Base-by-base conservation (phyloP, 179 eudicot genomes). In the Amaranthus tricolor region DNA sequence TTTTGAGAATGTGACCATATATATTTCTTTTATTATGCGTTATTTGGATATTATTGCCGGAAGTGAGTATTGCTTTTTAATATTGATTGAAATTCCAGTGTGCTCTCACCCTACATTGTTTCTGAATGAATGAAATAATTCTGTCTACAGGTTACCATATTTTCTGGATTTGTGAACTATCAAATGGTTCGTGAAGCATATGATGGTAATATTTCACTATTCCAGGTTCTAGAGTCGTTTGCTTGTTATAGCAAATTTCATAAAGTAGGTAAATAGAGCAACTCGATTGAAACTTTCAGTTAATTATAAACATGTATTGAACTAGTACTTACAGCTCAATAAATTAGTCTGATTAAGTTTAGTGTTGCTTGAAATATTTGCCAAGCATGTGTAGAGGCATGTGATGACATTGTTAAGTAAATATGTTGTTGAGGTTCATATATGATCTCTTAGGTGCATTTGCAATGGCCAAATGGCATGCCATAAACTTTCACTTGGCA, bases 161-260 rank as follows among this genome's bases (percentile, higher is more conserved):
- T 95, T 82, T 96, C 98, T 53, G 99, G 99, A 74, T 96, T 96
- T 86, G 94, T 96, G 76, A 93, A 90, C 89, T 96, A 93, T 78
- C 97, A 93, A 80, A 93, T 96, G 98, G 99, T 96, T 81, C 93
- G 98, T 74, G 99, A 96, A 66, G 97, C 97, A 59, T 93, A 91
- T 78, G 98, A 95, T 78, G 99, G 99, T 93, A 89, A 83, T 13
- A 70, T 66, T 73, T 55, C 12, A 51, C 49, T 49, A 59, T 69
- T 66, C 47, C 15, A 70, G 49, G 47, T 9, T 80, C 49, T 54
- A 45, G n/a, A 10, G 17, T 24, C 66, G 31, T 48, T 66, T 54
- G 21, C 13, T 17, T 49, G 43, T 6, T 69, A 20, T 61, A 7
- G 54, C 40, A 8, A 8, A 59, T 17, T 11, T 19, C 43, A 24